phyloP scores from a whole-genome alignment of 768 basidiomycete species.

The Krasilnikovozyma curviuscula region DNA sequence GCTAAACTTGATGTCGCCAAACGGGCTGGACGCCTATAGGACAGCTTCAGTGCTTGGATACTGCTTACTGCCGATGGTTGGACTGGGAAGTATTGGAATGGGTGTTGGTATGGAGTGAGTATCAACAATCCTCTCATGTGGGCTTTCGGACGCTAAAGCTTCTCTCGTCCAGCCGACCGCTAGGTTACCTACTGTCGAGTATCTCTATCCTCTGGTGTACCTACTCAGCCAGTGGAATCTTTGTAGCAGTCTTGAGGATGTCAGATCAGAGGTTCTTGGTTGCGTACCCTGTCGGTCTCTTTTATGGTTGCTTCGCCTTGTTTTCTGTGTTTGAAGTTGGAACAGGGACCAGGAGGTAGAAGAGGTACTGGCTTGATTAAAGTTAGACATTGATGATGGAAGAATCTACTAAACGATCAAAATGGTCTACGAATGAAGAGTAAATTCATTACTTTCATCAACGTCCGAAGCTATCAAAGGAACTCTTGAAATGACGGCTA shows the following conservation, averaged over 20 bases:
- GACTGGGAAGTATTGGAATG: slow-evolving; percentile 73
- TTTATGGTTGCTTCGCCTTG: slow-evolving; percentile 86
- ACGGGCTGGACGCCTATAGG: slow-evolving; percentile 85
- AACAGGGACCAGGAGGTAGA: too few species aligned
- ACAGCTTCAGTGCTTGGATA: slow-evolving; percentile 83
- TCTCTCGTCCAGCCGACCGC: slow-evolving; percentile 38
- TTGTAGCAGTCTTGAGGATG: slow-evolving; percentile 86
- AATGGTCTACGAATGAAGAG: too few species aligned
- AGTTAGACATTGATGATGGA: too few species aligned
- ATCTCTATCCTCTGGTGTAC: slow-evolving; percentile 91
- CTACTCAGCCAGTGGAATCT: slow-evolving; percentile 84
- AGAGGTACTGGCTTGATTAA: too few species aligned
- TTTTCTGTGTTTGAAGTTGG: too few species aligned
- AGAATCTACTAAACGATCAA: too few species aligned
- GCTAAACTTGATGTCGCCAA: slow-evolving; percentile 89
- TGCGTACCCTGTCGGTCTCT: slow-evolving; percentile 82
- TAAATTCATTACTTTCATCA: too few species aligned
- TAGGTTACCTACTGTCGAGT: slow-evolving; percentile 67
- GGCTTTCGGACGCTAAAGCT: neutral
- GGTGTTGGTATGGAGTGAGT: slow-evolving; percentile 72
- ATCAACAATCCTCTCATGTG: neutral
- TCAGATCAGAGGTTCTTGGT: slow-evolving; percentile 85
- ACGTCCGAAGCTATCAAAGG: too few species aligned
- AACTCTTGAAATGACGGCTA: too few species aligned
- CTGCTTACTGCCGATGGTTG: slow-evolving; percentile 90